Evolutionary conservation across 1,284 basidiomycete genomes (phyloP).

Genomic region (Meripilus lineatus): DNA sequence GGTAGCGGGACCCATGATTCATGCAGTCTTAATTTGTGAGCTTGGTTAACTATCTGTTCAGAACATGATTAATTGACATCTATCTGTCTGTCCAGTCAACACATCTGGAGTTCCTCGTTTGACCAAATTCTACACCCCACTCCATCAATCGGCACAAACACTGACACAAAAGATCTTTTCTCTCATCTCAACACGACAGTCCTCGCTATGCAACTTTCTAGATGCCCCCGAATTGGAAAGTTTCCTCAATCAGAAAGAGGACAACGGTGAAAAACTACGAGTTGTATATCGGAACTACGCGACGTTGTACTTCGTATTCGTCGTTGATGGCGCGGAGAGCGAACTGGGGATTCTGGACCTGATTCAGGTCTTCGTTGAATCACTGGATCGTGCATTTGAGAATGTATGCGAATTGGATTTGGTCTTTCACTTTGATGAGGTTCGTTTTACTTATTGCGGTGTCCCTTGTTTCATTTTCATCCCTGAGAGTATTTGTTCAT

Average conservation of each 20-base stretch:
- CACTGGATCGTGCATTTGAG: slow-evolving; percentile 92
- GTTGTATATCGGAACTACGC: slow-evolving; percentile 88
- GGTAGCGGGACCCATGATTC: slow-evolving; percentile 78
- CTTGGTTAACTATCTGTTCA: slow-evolving; percentile 1
- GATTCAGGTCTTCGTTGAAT: slow-evolving; percentile 99
- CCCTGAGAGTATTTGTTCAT: slow-evolving; percentile 24
- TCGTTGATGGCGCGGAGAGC: slow-evolving; percentile 92
- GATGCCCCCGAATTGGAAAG: slow-evolving; percentile 86
- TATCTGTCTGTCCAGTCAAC: slow-evolving; percentile 55
- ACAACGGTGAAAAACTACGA: slow-evolving; percentile 56
- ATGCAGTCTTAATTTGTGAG: slow-evolving; percentile 74
- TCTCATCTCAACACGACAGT: slow-evolving; percentile 72
- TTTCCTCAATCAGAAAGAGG: slow-evolving; percentile 59
- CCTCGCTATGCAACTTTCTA: slow-evolving; percentile 86
- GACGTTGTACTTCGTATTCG: slow-evolving; percentile 95
- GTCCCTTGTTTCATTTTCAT: not conserved
- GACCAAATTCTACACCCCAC: slow-evolving; percentile 93
- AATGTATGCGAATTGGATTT: slow-evolving; percentile 99
- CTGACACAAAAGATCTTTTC: slow-evolving; percentile 84
- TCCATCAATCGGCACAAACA: slow-evolving; percentile 69
- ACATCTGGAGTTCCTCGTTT: slow-evolving; percentile 87
- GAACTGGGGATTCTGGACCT: slow-evolving; percentile 95
- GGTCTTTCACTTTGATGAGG: slow-evolving; percentile 98
- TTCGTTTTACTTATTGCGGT: slow-evolving; percentile 33
- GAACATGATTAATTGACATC: too few relatives aligned